phyloP scores from a whole-genome alignment of 768 basidiomycete genomes.

The Artomyces pyxidatus region DNA sequence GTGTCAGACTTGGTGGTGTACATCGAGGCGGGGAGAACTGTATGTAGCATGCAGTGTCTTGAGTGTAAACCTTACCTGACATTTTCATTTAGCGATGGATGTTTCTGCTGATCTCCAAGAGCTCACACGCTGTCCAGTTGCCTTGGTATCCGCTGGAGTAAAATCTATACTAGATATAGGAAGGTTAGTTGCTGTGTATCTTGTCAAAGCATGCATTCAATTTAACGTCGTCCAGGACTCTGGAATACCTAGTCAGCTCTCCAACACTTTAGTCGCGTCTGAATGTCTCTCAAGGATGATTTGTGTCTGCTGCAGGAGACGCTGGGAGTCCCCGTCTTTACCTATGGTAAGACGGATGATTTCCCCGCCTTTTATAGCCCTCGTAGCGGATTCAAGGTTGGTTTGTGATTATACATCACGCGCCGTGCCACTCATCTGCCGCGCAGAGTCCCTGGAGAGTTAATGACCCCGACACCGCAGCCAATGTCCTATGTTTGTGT shows the following conservation, averaged over 20 bases:
- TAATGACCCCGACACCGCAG: conserved; percentile 54
- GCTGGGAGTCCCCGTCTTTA: conserved; percentile 84
- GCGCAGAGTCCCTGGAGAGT: conserved; percentile 74
- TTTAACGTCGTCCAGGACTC: conserved; percentile 38
- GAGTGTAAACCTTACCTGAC: background rate
- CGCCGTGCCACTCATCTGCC: background rate
- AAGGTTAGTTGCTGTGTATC: conserved; percentile 35
- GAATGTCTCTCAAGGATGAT: background rate
- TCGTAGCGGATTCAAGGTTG: conserved; percentile 71
- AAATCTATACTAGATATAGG: conserved; percentile 95
- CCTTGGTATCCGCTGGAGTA: conserved; percentile 86
- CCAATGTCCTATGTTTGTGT: conserved; percentile 61
- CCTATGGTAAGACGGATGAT: conserved; percentile 65
- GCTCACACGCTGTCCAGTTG: conserved; percentile 82
- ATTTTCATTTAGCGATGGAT: conserved; percentile 66
- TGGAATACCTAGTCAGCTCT: conserved; percentile 65
- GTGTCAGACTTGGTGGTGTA: conserved; percentile 70
- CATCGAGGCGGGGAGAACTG: conserved; percentile 70
- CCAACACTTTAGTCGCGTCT: too few relatives aligned
- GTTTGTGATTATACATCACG: conserved; percentile 5
- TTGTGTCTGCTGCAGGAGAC: conserved; percentile 62
- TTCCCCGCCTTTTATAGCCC: conserved; percentile 95
- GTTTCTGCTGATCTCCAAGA: conserved; percentile 92
- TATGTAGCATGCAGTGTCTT: conserved; percentile 21
- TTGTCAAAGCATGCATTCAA: background rate